phyloP scores from a whole-genome alignment of 345 rosid species.

The Gossypium raimondii region DNA sequence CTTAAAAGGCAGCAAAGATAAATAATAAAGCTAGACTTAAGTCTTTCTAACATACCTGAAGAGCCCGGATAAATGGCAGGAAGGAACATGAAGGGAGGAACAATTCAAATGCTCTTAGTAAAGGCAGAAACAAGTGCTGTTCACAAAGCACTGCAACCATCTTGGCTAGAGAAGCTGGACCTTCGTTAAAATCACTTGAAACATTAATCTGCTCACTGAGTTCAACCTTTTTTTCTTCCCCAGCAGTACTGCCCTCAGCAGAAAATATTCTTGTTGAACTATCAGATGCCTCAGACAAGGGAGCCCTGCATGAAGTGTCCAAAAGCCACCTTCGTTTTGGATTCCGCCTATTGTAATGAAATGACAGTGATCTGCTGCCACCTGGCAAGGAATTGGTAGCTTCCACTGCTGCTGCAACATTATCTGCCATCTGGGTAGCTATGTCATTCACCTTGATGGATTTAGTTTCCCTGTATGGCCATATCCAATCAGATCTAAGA shows the following conservation, averaged over 20 bases:
- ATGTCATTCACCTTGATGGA: slow-evolving; percentile 91
- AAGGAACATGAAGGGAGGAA: slow-evolving; percentile 94
- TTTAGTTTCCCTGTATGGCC: slow-evolving; percentile 78
- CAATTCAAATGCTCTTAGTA: slow-evolving; percentile 94
- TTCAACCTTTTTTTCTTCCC: slow-evolving; percentile 45
- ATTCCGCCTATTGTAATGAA: slow-evolving; percentile 80
- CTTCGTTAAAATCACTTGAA: slow-evolving; percentile 54
- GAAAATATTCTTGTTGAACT: slow-evolving; percentile 29
- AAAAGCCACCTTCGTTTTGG: slow-evolving; percentile 85
- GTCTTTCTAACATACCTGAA: slow-evolving; percentile 69
- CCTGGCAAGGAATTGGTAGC: slow-evolving; percentile 64
- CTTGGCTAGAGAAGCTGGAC: slow-evolving; percentile 61
- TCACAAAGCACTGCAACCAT: slow-evolving; percentile 98
- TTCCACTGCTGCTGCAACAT: slow-evolving; percentile 78
- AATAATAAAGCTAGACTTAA: slow-evolving; percentile 12
- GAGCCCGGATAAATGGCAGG: slow-evolving; percentile 87
- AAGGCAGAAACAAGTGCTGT: slow-evolving; percentile 81
- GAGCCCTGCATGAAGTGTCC: slow-evolving; percentile 44
- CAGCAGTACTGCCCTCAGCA: slow-evolving; percentile 36
- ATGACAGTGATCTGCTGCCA: slow-evolving; percentile 47
- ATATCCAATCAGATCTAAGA: slow-evolving; percentile 30
- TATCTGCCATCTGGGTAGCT: slow-evolving; percentile 79
- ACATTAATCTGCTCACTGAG: slow-evolving; percentile 32
- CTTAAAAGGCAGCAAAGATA: slow-evolving; percentile 11
- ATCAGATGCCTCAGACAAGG: slow-evolving; percentile 34